Evolutionary conservation across 768 basidiomycete species (phyloP).

Genomic region (Panellus pusillus): DNA sequence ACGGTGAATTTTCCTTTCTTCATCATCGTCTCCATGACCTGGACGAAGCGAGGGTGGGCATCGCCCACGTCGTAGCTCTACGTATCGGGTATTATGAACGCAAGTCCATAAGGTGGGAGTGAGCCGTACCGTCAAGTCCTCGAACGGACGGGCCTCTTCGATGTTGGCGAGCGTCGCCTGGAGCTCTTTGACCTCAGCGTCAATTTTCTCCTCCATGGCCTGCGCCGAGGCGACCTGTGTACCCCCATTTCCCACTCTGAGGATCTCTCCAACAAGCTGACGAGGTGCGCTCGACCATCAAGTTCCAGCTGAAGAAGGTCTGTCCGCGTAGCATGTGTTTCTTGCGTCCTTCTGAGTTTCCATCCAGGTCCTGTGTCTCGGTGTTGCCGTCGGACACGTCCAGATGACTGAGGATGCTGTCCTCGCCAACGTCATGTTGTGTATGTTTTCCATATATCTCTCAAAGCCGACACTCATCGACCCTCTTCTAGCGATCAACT

Average conservation of each 20-base stretch:
- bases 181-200: constrained; percentile 86
- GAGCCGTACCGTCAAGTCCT: constrained; percentile 85
- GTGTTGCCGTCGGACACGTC: constrained; percentile 97
- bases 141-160: constrained; percentile 95
- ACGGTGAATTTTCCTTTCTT: constrained; percentile 99
- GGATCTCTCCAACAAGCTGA: constrained; percentile 87
- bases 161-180: constrained; percentile 95
- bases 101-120: neutral
- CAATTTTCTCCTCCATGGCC: constrained; percentile 88
- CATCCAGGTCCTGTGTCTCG: constrained; percentile 84
- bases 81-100: neutral
- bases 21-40: constrained; percentile 92
- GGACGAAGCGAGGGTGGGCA: constrained; percentile 88
- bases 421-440: constrained; percentile 95
- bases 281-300: constrained; percentile 99
- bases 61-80: constrained; percentile 88
- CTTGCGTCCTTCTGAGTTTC: neutral
- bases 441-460: constrained; percentile 42
- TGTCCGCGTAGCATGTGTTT: neutral
- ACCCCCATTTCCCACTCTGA: constrained; percentile 93
- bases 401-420: constrained; percentile 98
- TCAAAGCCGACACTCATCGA: constrained; percentile 2
- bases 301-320: constrained; percentile 97
- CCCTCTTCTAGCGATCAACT: constrained; percentile 82
- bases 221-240: constrained; percentile 81